These are phyloP conservation scores for Aspergillus egyptiacus DNA, from an alignment of 495 filamentous ascomycete genomes.

Conservation along the genomic window DNA sequence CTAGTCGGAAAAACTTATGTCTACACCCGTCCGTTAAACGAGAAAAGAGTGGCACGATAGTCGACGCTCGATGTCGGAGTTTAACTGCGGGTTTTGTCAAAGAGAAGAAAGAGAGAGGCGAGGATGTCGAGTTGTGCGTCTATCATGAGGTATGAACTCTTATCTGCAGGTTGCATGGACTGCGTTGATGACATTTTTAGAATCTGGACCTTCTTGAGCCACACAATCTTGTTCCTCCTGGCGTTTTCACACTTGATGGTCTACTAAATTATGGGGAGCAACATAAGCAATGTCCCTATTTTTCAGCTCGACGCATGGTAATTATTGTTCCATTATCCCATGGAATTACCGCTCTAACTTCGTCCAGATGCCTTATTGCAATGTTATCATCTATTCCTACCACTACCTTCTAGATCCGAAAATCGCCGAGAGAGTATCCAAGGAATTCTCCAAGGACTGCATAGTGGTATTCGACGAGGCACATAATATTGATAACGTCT, in stretches of 20 bases:
- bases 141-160: slow-evolving; percentile 73
- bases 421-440: slow-evolving; percentile 94
- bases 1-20: slow-evolving; percentile 95
- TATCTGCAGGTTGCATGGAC: neutral
- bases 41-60: slow-evolving; percentile 89
- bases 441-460: slow-evolving; percentile 94
- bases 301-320: slow-evolving; percentile 91
- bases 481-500: slow-evolving; percentile 99
- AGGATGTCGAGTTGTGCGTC: slow-evolving; percentile 87
- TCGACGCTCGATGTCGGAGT: slow-evolving; percentile 91
- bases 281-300: slow-evolving; percentile 96
- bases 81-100: slow-evolving; percentile 95
- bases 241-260: slow-evolving; percentile 93
- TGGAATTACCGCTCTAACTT: slow-evolving; percentile 7
- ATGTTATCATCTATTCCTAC: slow-evolving; percentile 99
- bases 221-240: slow-evolving; percentile 85
- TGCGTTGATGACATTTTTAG: slow-evolving; percentile 36
- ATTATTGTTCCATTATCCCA: slow-evolving; percentile 13
- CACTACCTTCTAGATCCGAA: slow-evolving; percentile 98
- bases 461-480: slow-evolving; percentile 99
- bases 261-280: slow-evolving; percentile 83
- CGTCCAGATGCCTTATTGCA: slow-evolving; percentile 87
- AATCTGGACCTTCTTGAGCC: slow-evolving; percentile 94
- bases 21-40: slow-evolving; percentile 91
- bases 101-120: slow-evolving; percentile 90